A percentile compares a stretch with the other conserved stretches of the same genome.
Conservation (phyloP, 768 basidiomycete species). For the Candolleomyces aberdarensis region DNA sequence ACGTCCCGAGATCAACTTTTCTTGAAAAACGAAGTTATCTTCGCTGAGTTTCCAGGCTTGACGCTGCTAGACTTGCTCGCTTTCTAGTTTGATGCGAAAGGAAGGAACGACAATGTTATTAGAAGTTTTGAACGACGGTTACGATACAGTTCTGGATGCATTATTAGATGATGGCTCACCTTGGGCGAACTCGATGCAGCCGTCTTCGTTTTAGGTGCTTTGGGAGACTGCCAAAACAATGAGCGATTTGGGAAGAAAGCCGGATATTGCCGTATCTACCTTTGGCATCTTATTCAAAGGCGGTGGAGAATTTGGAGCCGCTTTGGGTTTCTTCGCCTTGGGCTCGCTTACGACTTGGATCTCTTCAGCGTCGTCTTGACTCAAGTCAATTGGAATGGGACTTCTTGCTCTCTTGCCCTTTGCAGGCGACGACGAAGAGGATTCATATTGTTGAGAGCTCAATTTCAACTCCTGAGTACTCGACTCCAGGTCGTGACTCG, state of each 20-base stretch:
- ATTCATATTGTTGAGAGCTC: background rate
- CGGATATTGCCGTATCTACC: too few species aligned
- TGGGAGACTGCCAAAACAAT: background rate
- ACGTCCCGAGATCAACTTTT: background rate
- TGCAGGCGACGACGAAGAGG: background rate
- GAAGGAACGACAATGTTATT: too few species aligned
- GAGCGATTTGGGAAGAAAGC: too few species aligned
- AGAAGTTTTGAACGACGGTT: background rate
- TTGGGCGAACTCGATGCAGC: background rate
- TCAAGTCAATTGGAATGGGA: background rate
- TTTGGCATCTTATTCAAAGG: too few species aligned
- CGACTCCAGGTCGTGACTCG: background rate
- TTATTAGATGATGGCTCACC: background rate
- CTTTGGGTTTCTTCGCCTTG: background rate
- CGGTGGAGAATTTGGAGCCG: too few species aligned
- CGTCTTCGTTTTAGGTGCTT: background rate
- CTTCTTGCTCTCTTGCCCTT: background rate
- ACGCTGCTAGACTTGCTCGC: background rate
- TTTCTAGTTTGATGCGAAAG: background rate
- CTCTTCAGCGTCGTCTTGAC: background rate
- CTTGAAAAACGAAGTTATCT: constrained; percentile 10
- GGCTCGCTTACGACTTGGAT: background rate
- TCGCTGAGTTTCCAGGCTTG: background rate
- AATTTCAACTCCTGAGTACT: background rate
- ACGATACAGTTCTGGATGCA: background rate